These are phyloP conservation scores for Cladosporium sp. DNA, from an alignment of 2,329 filamentous ascomycete species.

Conservation along the genomic window DNA sequence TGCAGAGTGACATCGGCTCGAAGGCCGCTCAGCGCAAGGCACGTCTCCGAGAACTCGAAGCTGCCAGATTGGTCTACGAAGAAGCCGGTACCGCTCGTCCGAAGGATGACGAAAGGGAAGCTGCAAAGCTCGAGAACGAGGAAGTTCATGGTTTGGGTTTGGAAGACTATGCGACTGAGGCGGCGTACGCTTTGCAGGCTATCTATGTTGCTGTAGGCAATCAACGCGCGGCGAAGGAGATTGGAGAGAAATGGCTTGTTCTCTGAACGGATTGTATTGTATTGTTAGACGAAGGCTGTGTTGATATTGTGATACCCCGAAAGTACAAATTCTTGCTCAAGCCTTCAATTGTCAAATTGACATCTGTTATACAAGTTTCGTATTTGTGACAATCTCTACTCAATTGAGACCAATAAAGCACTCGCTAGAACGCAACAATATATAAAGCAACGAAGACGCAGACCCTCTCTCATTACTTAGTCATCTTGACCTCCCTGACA, in stretches of 20 bases:
- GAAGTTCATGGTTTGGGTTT: constrained; percentile 39
- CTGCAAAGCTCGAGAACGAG: constrained; percentile 17
- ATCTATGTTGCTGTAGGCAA: constrained; percentile 69
- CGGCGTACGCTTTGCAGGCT: constrained; percentile 72
- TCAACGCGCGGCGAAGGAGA: constrained; percentile 57
- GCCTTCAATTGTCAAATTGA: not conserved
- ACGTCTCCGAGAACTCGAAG: constrained; percentile 42
- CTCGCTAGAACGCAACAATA: constrained; percentile 13
- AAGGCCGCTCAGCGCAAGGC: constrained; percentile 37
- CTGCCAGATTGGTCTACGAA: constrained; percentile 23
- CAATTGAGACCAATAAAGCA: not conserved
- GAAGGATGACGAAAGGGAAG: constrained; percentile 15
- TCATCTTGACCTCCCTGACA: constrained; percentile 7
- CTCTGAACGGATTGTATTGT: constrained; percentile 35
- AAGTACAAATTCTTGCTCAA: not conserved
- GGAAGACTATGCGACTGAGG: constrained; percentile 68
- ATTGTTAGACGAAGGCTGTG: not conserved
- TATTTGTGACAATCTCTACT: constrained; percentile 10
- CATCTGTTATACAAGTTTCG: constrained; percentile 7
- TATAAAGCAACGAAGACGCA: not conserved
- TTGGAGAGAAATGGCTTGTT: constrained; percentile 62
- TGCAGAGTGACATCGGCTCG: constrained; percentile 41
- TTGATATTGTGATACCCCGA: constrained; percentile 10
- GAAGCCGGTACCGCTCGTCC: constrained; percentile 14
- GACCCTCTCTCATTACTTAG: not conserved